Evolutionary conservation across 73 alveolate species (phyloP), one percentile per base, ranked within the genome.

Genomic region (Stentor roeselii): DNA sequence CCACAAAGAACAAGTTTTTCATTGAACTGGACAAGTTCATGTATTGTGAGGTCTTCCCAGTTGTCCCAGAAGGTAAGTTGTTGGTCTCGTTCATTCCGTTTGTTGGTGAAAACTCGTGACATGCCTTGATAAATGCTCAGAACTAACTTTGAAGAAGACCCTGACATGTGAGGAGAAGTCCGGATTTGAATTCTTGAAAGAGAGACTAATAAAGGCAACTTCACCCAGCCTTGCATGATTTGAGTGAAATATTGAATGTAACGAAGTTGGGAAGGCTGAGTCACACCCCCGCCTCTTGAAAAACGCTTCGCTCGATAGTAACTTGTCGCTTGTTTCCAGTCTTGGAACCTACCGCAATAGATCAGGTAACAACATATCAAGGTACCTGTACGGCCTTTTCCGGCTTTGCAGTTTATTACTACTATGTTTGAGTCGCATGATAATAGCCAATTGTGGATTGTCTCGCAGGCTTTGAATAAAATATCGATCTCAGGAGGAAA

Each of bases 341-440:
- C 86, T 40, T 67, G 78, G 21, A 87, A 39, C 31, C 95, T 94
- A 32, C 90, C 96, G 39, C 90, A 93, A 30, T 86, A 83, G 42
- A 61, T 60, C 35, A 96, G 76, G 75, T 93, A 92, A 59, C 97
- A 92, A 76, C 98, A 96, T 59, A 95, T 95, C 36, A 95, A 95
- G 1, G 98, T 90, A 36, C 98, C 99, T 39, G 97, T 93, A 59
- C 98, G 88, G 61, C 98, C 98, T 83, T 93, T 96, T 36, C 99
- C 99, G 21, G 98, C 97, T 58, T 90, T 88, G 80, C 99, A 96
- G 83, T 96, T 97, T 11, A 96, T 92, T 1, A 88, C 97, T 30
- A 90, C 94, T 1, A 96, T 97, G 88, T 95, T 91, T 21, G 35
- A 60, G 4, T n/a, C 42, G 15, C 82, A 82, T 60, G 82, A 60